These are phyloP conservation scores for Rhododendron griersonianum DNA, from an alignment of 148 eudicot genomes.

Conservation along the genomic window DNA sequence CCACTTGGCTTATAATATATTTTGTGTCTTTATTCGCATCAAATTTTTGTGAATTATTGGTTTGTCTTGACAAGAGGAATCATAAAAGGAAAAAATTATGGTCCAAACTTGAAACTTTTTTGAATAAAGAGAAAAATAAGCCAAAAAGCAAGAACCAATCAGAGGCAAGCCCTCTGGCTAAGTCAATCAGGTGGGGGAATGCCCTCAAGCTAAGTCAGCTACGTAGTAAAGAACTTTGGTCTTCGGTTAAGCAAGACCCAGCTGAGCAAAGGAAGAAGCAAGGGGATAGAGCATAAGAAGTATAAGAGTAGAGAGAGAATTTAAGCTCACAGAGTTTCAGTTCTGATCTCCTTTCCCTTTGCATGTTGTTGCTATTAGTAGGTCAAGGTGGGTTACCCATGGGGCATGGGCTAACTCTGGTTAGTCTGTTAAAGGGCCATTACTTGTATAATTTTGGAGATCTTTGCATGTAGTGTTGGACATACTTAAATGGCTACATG, in stretches of 20 bases:
- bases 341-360: background rate
- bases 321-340: background rate
- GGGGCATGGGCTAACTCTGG: background rate
- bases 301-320: background rate
- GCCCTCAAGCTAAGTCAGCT: background rate
- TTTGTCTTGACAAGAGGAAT: too few relatives aligned
- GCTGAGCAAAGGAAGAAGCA: background rate
- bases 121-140: too few relatives aligned
- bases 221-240: background rate
- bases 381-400: background rate
- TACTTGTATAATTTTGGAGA: background rate
- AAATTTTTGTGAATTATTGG: too few relatives aligned
- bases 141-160: background rate
- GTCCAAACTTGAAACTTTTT: too few relatives aligned
- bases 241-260: background rate
- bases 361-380: background rate
- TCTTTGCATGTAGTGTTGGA: background rate
- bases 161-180: background rate
- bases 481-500: background rate
- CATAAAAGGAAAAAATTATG: too few relatives aligned
- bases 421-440: background rate
- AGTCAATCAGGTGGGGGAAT: background rate
- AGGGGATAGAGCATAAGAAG: background rate
- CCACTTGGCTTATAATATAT: too few relatives aligned
- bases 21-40: too few relatives aligned